phyloP scores from a whole-genome alignment of 306 rosid species.

The Cucurbita maxima region DNA sequence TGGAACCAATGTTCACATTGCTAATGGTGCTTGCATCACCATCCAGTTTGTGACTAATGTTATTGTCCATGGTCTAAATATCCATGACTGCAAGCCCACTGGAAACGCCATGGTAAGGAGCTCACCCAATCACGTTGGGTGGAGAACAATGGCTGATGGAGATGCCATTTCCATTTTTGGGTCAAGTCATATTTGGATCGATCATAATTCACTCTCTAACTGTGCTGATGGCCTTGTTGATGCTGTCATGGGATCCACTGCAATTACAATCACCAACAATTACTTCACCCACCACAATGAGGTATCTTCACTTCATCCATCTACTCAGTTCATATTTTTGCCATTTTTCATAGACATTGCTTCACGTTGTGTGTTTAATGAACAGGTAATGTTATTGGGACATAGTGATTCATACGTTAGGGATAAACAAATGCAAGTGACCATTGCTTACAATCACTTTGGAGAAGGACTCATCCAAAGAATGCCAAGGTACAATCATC shows the following conservation, averaged over 20 bases:
- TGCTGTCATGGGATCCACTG: conserved; percentile 94
- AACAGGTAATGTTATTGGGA: conserved; percentile 89
- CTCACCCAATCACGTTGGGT: conserved; percentile 74
- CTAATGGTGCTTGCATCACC: conserved; percentile 82
- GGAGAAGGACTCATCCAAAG: conserved; percentile 98
- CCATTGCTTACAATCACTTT: conserved; percentile 95
- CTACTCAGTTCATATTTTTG: background rate
- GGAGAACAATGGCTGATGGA: conserved; percentile 99
- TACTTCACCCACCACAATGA: conserved; percentile 97
- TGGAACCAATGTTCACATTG: conserved; percentile 83
- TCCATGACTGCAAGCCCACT: conserved; percentile 88
- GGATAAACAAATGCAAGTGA: conserved; percentile 94
- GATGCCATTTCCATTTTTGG: conserved; percentile 87
- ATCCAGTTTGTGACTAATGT: conserved; percentile 76
- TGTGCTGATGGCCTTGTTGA: conserved; percentile 98
- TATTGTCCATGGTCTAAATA: conserved; percentile 75
- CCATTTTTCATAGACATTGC: background rate
- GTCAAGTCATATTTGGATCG: conserved; percentile 90
- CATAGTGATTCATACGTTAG: conserved; percentile 86
- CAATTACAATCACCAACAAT: conserved; percentile 89
- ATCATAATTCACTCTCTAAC: conserved; percentile 81
- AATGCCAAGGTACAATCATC: conserved; percentile 70
- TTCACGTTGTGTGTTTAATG: conserved; percentile 3
- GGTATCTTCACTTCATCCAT: conserved; percentile 24
- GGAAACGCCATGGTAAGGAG: conserved; percentile 98